Conservation (phyloP, 1,284 basidiomycete species). For the Ustilago xerochloae region DNA sequence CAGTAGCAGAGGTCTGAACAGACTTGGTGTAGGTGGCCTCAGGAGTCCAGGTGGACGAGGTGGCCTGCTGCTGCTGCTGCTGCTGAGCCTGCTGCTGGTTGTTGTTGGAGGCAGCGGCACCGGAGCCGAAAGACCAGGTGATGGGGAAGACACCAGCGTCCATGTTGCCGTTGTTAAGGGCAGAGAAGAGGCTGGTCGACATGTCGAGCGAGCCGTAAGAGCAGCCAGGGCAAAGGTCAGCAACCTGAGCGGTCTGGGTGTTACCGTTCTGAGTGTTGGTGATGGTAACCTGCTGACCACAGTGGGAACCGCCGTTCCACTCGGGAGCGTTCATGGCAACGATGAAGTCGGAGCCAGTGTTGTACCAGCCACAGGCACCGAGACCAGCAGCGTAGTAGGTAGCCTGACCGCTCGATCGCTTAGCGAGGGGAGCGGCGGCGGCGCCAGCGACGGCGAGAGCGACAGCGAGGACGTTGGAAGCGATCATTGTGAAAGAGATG, state of each 20-base stretch:
- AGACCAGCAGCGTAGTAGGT: constrained; percentile 61
- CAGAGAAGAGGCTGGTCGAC: constrained; percentile 77
- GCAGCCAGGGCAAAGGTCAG: constrained; percentile 80
- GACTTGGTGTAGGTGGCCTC: constrained; percentile 18
- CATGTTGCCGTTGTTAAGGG: constrained; percentile 60
- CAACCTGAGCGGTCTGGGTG: constrained; percentile 75
- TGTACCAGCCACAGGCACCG: constrained; percentile 52
- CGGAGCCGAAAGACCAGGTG: constrained; percentile 54
- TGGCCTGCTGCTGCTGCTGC: constrained; percentile 30
- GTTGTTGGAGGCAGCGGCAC: constrained; percentile 32
- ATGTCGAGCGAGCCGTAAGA: constrained; percentile 81
- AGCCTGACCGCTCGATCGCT: constrained; percentile 50
- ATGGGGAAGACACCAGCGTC: constrained; percentile 64
- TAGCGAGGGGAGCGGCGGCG: constrained; percentile 50
- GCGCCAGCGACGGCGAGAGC: constrained; percentile 52
- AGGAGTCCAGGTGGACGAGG: constrained; percentile 37
- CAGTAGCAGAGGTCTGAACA: constrained; percentile 7
- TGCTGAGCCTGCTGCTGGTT: constrained; percentile 39
- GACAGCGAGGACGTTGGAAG: constrained; percentile 52
- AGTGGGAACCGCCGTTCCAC: constrained; percentile 67
- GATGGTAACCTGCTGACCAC: constrained; percentile 77
- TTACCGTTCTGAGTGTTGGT: constrained; percentile 73
- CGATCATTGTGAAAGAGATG: constrained; percentile 50
- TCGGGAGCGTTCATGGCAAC: constrained; percentile 63
- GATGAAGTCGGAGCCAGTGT: constrained; percentile 57